Evolutionary conservation across 345 rosid genomes (phyloP).

Genomic region (Citrus glauca): DNA sequence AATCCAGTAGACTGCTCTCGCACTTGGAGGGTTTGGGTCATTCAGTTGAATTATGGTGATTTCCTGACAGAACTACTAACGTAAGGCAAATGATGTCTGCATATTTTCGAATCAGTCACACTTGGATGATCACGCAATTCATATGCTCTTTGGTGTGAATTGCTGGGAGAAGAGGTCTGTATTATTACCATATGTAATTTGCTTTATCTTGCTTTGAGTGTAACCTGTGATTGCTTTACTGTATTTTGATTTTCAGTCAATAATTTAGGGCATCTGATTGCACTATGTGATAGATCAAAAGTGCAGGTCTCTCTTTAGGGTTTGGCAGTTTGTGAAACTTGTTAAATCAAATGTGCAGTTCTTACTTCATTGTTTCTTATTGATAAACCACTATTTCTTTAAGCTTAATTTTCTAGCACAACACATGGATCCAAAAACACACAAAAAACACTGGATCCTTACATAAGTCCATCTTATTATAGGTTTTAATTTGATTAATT

Average conservation of each 20-base stretch:
- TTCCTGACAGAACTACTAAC: constrained; percentile 75
- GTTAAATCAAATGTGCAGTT: background rate
- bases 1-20: constrained; percentile 53
- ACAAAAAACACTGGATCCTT: no score
- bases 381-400: background rate
- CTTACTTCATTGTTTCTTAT: background rate
- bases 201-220: background rate
- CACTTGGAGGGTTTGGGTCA: constrained; percentile 69
- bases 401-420: background rate
- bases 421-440: no score
- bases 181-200: background rate
- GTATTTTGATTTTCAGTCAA: background rate
- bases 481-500: no score
- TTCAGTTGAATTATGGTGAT: constrained; percentile 69
- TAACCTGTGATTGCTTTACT: background rate
- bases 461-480: no score
- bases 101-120: constrained; percentile 63
- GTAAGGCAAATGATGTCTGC: constrained; percentile 87
- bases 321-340: background rate
- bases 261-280: background rate
- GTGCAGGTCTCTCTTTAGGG: no score
- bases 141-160: constrained; percentile 84
- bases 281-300: background rate
- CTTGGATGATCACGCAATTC: constrained; percentile 79
- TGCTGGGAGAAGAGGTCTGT: constrained; percentile 82